Evolutionary conservation across 345 rosid genomes (phyloP).

Genomic region (Eucalyptus tenuipes): DNA sequence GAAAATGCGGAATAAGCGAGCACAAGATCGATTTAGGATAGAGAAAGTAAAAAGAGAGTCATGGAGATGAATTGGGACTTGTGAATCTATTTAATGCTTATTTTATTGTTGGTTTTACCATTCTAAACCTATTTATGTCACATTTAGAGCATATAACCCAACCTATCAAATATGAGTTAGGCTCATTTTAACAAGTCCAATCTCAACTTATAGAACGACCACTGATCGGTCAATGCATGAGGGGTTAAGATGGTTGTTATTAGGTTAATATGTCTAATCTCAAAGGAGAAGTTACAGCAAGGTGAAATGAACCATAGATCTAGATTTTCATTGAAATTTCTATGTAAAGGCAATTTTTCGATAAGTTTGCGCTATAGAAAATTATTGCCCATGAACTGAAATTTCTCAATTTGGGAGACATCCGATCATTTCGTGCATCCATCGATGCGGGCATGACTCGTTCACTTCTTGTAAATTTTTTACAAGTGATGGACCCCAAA

Average conservation of each 20-base stretch:
- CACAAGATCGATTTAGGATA: accelerated
- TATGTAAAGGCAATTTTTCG: accelerated
- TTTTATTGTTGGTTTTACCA: too few relatives aligned
- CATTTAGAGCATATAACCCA: accelerated
- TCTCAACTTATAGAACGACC: not conserved
- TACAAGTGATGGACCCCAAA: not conserved
- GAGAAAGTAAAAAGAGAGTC: not conserved
- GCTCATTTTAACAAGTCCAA: not conserved
- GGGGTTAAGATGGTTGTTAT: not conserved
- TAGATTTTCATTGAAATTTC: not conserved
- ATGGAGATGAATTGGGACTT: accelerated
- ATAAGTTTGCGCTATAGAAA: too few relatives aligned
- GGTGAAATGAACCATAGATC: not conserved
- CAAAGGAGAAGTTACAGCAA: not conserved
- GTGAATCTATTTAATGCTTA: too few relatives aligned
- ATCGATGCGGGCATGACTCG: not conserved
- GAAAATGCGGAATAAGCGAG: accelerated
- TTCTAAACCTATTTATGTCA: too few relatives aligned
- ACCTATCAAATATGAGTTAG: too few relatives aligned
- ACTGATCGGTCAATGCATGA: accelerated
- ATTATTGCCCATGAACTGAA: too few relatives aligned
- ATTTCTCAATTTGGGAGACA: not conserved
- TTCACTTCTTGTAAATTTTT: not conserved
- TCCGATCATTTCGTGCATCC: not conserved
- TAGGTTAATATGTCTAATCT: not conserved